Base-by-base conservation (phyloP, 169 alveolate genomes). In the Plasmodium sp. region DNA sequence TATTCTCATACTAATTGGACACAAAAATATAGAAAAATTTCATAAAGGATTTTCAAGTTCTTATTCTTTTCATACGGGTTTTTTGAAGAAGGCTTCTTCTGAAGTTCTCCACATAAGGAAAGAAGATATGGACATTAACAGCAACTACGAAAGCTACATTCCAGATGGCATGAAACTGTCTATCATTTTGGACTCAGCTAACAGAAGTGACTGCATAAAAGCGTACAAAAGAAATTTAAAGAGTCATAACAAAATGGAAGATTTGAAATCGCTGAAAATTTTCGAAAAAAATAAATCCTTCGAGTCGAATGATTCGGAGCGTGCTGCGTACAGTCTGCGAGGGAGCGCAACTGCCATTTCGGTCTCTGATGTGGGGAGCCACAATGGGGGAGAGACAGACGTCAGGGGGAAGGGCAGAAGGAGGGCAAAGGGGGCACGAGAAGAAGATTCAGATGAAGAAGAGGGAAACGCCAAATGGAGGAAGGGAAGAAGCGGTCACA, bases 21-120 rank as follows among this genome's bases (percentile, higher is more conserved):
- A 92, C 41, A 92, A 92, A 71, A 81, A 92, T 92, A 54, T 81
- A 77, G 93, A 95, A 54, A 95, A 95, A 84, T 79, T 48, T 62
- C 81, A 58, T 80, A 90, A 90, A 94, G 93, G 95, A 58, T 84
- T 92, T 94, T 73, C 86, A 75, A 56, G 97, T 88, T 62, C 97
- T 7, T 96, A 94, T 88, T 92, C 96, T 36, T 96, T 96, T 81
- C 96, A 96, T 83, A 95, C 98, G 6, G 96, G 96, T 12, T 95
- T 96, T 81, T 82, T 92, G 51, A 83, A 82, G 56, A 83, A 83
- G 58, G 18, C 62, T 6, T 31, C 84, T 2, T 92, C 92, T n/a
- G 92, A 92, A 92, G 18, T 92, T 48, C 45, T 92, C 14, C 92
- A 92, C 67, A 81, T 92, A 82, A 82, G 84, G 67, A 92, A 92